Conservation (phyloP, 23 red algal species). For the Gracilaria vermiculophylla region DNA sequence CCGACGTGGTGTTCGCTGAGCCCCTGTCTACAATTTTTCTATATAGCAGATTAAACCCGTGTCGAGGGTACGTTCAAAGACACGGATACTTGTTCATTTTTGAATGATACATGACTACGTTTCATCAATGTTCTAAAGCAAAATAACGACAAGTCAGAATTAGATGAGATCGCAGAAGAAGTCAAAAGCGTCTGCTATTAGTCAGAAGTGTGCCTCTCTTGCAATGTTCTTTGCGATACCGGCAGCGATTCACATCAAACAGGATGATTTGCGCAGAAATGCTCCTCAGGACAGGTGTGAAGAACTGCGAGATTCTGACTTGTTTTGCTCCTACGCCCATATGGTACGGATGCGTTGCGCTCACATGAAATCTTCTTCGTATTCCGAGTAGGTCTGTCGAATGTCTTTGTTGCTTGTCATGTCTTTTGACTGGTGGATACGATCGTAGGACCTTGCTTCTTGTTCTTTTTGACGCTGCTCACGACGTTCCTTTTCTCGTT, state of each 20-base stretch:
- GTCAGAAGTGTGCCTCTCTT: too few relatives aligned
- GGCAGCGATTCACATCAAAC: too few relatives aligned
- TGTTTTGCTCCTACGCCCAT: not conserved
- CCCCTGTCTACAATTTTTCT: not conserved
- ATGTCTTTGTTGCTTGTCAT: conserved; percentile 74
- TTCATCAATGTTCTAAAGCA: not conserved
- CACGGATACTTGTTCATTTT: not conserved
- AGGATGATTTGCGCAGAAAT: too few relatives aligned
- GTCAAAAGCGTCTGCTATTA: too few relatives aligned
- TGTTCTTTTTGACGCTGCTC: conserved; percentile 63
- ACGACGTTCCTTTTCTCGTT: conserved; percentile 33
- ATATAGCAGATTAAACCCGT: not conserved
- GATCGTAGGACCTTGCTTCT: conserved; percentile 48
- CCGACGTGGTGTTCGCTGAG: not conserved
- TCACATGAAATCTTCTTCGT: conserved; percentile 76
- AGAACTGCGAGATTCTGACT: not conserved
- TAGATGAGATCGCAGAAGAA: too few relatives aligned
- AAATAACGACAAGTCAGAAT: too few relatives aligned
- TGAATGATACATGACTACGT: not conserved
- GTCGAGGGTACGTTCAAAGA: not conserved
- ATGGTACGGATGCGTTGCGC: not conserved
- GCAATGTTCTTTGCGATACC: too few relatives aligned
- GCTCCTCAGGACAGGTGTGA: not conserved
- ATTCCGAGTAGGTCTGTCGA: conserved; percentile 9
- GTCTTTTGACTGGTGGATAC: conserved; percentile 41